Conservation (phyloP, 2,329 filamentous ascomycete species). For the Paraphaeosphaeria sporulosa region DNA sequence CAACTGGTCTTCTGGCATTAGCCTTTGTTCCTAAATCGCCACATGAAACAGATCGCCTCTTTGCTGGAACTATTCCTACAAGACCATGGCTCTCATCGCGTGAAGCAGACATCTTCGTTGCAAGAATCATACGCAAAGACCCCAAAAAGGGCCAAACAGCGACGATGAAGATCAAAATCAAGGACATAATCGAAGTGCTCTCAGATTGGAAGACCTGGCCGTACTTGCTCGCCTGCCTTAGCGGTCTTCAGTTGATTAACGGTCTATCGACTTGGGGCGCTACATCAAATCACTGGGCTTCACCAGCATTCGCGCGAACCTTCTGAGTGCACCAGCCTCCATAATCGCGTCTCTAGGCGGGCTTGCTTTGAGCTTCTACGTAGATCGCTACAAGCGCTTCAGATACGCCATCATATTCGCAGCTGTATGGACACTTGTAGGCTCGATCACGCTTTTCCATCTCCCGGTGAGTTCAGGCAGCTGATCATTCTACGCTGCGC, state of each 20-base stretch:
- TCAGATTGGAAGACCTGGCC: conserved; percentile 12
- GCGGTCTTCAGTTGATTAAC: conserved; percentile 12
- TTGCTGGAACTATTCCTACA: conserved; percentile 4
- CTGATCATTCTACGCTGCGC: conserved; percentile 10
- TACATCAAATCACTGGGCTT: conserved; percentile 11
- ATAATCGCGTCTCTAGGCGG: conserved; percentile 1
- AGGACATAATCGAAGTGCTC: conserved; percentile 11
- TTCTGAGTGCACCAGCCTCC: conserved; percentile 8
- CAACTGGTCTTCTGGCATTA: not conserved
- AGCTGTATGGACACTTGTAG: conserved; percentile 8
- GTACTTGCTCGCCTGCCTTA: conserved; percentile 9
- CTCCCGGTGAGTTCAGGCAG: conserved; percentile 2
- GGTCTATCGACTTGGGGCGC: conserved; percentile 8
- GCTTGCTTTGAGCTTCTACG: conserved; percentile 1
- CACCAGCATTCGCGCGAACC: conserved; percentile 12
- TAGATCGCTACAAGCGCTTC: conserved; percentile 10
- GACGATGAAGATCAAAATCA: conserved; percentile 10
- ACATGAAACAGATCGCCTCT: conserved; percentile 10
- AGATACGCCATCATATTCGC: conserved; percentile 12
- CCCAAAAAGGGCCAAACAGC: conserved; percentile 10
- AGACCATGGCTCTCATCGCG: conserved; percentile 9
- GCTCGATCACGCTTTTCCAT: conserved; percentile 8
- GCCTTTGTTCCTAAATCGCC: conserved; percentile 12
- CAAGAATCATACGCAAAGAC: conserved; percentile 14
- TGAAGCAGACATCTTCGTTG: conserved; percentile 14